phyloP scores from a whole-genome alignment of 2,329 filamentous ascomycete genomes.

The Verticillium alfalfae region DNA sequence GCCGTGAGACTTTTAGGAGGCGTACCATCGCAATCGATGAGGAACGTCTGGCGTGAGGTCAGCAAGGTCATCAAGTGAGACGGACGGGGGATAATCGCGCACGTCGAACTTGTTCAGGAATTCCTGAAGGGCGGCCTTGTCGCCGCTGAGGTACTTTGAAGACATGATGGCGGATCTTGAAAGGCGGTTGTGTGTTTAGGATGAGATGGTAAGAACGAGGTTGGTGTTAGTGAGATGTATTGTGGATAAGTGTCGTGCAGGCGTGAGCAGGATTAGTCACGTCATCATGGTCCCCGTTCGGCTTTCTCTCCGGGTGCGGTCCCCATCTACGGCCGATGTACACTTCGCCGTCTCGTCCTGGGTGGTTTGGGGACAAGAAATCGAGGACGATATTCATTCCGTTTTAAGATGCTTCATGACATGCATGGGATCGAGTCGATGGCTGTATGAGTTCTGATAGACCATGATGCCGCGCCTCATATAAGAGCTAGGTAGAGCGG shows the following conservation, averaged over 20 bases:
- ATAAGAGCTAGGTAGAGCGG: not conserved
- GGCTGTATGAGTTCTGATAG: not conserved
- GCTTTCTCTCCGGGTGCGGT: not conserved
- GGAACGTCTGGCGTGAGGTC: conserved; percentile 60
- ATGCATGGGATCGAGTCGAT: not conserved
- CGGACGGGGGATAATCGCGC: conserved; percentile 33
- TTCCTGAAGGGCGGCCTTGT: conserved; percentile 67
- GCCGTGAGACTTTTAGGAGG: conserved; percentile 15
- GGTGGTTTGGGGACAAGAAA: not conserved
- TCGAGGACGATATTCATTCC: not conserved
- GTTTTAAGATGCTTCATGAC: not conserved
- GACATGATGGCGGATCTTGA: conserved; percentile 18
- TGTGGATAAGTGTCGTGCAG: not conserved
- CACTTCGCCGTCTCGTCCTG: not conserved
- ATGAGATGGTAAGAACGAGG: not conserved
- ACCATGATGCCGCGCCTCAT: not conserved
- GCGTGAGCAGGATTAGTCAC: not conserved
- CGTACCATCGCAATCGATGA: conserved; percentile 94
- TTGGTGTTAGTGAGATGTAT: not conserved
- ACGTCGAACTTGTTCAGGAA: conserved; percentile 94
- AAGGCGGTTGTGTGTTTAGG: not conserved
- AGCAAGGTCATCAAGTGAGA: conserved; percentile 6
- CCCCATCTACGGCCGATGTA: not conserved
- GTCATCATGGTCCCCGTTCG: not conserved
- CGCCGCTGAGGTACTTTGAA: conserved; percentile 72